phyloP scores from a whole-genome alignment of 495 filamentous ascomycete species.

The Clohesyomyces aquaticus region DNA sequence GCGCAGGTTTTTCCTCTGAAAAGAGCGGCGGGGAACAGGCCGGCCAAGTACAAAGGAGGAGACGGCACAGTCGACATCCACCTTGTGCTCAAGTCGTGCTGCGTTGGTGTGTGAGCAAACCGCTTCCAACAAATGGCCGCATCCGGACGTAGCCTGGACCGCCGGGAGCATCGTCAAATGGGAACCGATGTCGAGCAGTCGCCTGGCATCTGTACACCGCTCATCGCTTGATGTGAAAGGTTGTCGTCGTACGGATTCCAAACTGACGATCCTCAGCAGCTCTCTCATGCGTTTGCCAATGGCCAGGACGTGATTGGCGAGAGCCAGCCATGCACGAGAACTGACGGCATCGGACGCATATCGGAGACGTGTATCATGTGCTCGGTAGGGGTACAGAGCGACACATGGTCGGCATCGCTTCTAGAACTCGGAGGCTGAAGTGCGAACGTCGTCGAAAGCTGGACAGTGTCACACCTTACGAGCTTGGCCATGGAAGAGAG shows the following conservation, averaged over 20 bases:
- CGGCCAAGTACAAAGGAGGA: constrained; percentile 5
- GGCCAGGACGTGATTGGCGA: constrained; percentile 21
- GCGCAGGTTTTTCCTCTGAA: background rate
- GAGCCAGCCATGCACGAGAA: constrained; percentile 3
- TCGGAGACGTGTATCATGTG: constrained; percentile 36
- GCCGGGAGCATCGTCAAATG: constrained; percentile 1
- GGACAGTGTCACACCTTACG: constrained; percentile 17
- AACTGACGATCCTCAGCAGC: constrained; percentile 12
- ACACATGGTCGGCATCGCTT: constrained; percentile 16
- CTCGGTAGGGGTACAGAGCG: constrained; percentile 1
- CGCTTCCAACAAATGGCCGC: constrained; percentile 8
- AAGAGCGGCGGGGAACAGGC: background rate
- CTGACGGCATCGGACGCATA: constrained; percentile 23
- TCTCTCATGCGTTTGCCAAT: constrained; percentile 7
- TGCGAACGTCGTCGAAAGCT: constrained; percentile 8
- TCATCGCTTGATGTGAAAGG: constrained; percentile 20
- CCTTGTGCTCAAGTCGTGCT: constrained; percentile 25
- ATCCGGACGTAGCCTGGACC: constrained; percentile 10
- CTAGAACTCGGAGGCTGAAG: constrained; percentile 29
- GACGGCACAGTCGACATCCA: constrained; percentile 10
- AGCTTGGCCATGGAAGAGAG: constrained; percentile 26
- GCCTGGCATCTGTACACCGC: constrained; percentile 33
- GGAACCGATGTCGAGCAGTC: constrained; percentile 2
- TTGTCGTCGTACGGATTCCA: constrained; percentile 12
- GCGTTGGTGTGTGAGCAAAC: constrained; percentile 18